Evolutionary conservation across 495 filamentous ascomycete genomes (phyloP).

Genomic region (Massariosphaeria phaeospora): DNA sequence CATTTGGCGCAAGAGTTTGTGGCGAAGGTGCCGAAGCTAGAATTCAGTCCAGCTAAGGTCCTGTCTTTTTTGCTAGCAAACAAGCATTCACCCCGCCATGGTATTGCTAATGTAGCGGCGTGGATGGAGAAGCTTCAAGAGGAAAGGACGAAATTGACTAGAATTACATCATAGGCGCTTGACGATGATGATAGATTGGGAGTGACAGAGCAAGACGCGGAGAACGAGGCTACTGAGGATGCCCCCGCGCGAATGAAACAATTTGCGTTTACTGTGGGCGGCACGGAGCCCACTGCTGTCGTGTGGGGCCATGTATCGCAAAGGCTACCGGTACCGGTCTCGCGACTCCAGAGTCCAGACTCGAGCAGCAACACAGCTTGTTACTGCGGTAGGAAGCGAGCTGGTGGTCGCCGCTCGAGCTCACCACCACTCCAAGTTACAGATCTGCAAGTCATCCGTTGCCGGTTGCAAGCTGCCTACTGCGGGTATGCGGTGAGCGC

Average conservation of each 20-base stretch:
- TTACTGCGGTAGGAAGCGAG: too few species aligned
- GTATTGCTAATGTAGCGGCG: constrained; percentile 10
- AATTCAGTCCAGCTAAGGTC: constrained; percentile 18
- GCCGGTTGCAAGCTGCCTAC: not conserved
- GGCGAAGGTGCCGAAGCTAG: not conserved
- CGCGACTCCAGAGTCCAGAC: too few species aligned
- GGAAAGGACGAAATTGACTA: not conserved
- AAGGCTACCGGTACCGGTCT: too few species aligned
- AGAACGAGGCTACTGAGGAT: too few species aligned
- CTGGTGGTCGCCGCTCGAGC: too few species aligned
- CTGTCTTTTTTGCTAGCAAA: constrained; percentile 12
- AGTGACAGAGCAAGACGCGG: too few species aligned
- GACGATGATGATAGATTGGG: constrained; percentile 10
- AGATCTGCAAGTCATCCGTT: not conserved
- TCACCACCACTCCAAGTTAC: too few species aligned
- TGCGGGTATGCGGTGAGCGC: not conserved
- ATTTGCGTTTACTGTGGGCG: too few species aligned
- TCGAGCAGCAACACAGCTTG: too few species aligned
- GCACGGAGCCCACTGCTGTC: too few species aligned
- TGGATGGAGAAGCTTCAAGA: constrained; percentile 3
- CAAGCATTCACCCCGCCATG: constrained; percentile 17
- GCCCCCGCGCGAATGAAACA: too few species aligned
- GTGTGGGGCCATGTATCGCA: too few species aligned
- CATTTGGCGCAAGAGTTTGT: constrained; percentile 14
- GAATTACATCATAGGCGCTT: constrained; percentile 18